Evolutionary conservation across 2,329 filamentous ascomycete genomes (phyloP).

Genomic region (Sporothrix variecibatus): DNA sequence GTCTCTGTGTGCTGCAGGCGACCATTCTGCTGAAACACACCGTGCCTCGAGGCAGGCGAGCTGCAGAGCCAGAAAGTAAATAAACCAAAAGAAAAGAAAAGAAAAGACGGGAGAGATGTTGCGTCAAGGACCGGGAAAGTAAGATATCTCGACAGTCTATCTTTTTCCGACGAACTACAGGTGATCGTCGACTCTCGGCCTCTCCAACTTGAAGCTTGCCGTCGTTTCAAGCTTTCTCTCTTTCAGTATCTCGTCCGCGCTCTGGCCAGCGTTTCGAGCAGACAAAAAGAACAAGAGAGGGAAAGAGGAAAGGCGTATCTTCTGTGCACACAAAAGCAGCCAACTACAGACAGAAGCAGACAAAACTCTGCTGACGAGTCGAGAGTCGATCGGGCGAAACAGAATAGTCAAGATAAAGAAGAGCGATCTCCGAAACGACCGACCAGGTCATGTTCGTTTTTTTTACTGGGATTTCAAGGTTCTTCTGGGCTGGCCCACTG

Average conservation of each 20-base stretch:
- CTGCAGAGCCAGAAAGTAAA: not conserved
- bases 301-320: not conserved
- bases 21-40: slow-evolving; percentile 20
- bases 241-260: not conserved
- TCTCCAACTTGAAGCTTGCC: not conserved
- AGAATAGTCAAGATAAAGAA: not conserved
- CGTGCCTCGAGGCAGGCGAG: slow-evolving; percentile 16
- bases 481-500: not conserved
- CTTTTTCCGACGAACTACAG: not conserved
- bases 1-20: slow-evolving; percentile 9
- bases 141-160: not conserved
- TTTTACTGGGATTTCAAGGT: not conserved
- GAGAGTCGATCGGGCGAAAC: not conserved
- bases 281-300: too few relatives aligned
- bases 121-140: not conserved
- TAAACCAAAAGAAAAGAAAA: not conserved
- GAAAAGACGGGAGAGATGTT: not conserved
- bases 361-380: not conserved
- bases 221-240: not conserved
- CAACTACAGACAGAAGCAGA: not conserved
- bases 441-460: not conserved
- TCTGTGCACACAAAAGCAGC: too few relatives aligned
- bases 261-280: not conserved
- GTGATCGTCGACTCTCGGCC: not conserved
- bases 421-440: slow-evolving; percentile 21